Base-by-base conservation (phyloP, 106 monocot species). In the Dioscorea zingiberensis region DNA sequence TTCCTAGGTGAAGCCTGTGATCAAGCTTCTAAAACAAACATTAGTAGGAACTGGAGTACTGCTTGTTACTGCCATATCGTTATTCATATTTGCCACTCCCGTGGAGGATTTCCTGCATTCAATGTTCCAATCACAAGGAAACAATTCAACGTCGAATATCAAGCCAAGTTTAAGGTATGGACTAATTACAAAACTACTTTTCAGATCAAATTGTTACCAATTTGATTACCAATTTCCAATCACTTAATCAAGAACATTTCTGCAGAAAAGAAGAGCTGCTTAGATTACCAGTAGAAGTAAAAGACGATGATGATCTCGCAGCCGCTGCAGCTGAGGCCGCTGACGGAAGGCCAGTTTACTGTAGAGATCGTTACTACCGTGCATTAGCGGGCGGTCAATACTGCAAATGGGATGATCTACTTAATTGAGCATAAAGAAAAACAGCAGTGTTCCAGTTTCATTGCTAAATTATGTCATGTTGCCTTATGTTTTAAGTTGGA, bases 291-390 rank as follows among this genome's bases (percentile, higher is more conserved):
- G 73, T 71, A 19, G 83, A 87, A 26, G 79, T 87, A 48, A 83
- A 71, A 63, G 62, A 80, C 15, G 83, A 87, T 58, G 80, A 83
- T 38, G 87, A 87, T 46, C 55, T 87, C 16, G 87, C 87, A n/a
- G 87, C 87, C 28, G 80, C 80, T 23, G 87, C 87, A 21, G 87
- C 87, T 5, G 73, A 87, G 70, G 87, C 87, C 18, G 87, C 87
- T 21, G 83, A 74, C 29, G 87, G 87, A 60, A 80, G 83, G 60
- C 87, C 83, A 14, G 87, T 87, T 13, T 83, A 87, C 61, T 87
- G 87, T 66, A 76, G 79, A 58, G 83, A 80, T 69, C 83, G 80
- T 19, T 80, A 61, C 57, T 83, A 87, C 27, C 83, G 80, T 47
- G 87, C 83, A 30, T 62, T 87, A 62, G 87, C 87, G 0, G 87